Percentiles rank a stretch among this genome's conserved stretches.
Conservation (phyloP, 306 rosid genomes). For the Myrica gale region DNA sequence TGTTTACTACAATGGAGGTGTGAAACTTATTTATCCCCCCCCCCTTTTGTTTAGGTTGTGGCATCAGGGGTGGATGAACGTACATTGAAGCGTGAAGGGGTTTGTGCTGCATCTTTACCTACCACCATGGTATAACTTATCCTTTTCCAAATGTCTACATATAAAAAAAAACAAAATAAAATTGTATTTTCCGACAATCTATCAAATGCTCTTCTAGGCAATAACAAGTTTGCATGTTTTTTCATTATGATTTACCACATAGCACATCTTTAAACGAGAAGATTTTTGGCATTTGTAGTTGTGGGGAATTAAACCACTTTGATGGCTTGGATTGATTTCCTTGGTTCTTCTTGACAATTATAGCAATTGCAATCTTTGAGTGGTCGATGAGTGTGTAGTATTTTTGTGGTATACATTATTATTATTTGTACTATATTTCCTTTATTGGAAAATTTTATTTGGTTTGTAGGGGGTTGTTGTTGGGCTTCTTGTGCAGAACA, state of each 20-base stretch:
- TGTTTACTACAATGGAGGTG: conserved; percentile 20
- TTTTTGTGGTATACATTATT: not conserved
- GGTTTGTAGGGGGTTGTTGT: conserved; percentile 86
- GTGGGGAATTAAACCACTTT: not conserved
- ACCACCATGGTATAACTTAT: conserved; percentile 77
- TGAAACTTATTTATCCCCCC: conserved; percentile 26
- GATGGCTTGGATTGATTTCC: conserved; percentile 1
- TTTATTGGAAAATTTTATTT: conserved; percentile 15
- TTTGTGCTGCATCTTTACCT: conserved; percentile 97
- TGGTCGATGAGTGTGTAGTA: conserved; percentile 15
- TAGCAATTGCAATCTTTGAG: conserved; percentile 9
- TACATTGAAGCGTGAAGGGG: conserved; percentile 98
- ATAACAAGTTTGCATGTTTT: conserved; percentile 8
- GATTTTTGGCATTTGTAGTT: not conserved
- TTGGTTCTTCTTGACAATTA: conserved; percentile 14
- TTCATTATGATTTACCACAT: conserved; percentile 16
- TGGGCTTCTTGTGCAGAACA: conserved; percentile 91
- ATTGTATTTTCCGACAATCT: conserved; percentile 8
- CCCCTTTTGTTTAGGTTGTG: conserved; percentile 60
- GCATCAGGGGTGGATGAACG: conserved; percentile 97
- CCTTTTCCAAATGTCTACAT: not conserved
- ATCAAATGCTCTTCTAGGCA: conserved; percentile 10
- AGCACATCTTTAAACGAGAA: not conserved
- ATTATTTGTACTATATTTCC: conserved; percentile 10
- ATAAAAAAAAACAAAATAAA: not conserved